Conservation (phyloP, 108 stramenopile genomes). For the Nitzschia sp. region DNA sequence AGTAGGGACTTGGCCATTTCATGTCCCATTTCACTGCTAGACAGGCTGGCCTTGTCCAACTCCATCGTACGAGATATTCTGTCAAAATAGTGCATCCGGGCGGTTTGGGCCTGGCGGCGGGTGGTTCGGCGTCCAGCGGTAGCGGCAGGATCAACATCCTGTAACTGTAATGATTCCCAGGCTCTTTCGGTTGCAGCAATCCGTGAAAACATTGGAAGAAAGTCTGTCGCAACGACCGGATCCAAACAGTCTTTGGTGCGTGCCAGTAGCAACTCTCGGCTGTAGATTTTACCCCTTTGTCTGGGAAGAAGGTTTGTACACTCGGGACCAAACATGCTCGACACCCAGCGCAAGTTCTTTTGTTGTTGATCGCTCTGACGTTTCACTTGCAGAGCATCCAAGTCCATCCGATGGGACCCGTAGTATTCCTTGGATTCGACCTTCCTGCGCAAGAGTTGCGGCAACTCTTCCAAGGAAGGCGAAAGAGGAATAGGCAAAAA, state of each 20-base stretch:
- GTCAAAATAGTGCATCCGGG: constrained; percentile 29
- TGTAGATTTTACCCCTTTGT: background rate
- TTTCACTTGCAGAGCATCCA: background rate
- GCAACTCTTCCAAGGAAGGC: constrained; percentile 8
- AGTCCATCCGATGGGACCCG: background rate
- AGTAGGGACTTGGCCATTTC: constrained; percentile 1
- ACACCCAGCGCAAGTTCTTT: background rate
- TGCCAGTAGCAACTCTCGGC: background rate
- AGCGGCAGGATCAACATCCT: background rate
- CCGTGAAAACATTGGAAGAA: constrained; percentile 17
- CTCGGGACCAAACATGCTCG: background rate
- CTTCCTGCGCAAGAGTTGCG: constrained; percentile 13
- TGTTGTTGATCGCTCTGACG: background rate
- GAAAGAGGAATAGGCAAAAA: constrained; percentile 17
- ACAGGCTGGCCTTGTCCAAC: constrained; percentile 13
- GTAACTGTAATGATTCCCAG: background rate
- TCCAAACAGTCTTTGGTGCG: constrained; percentile 14
- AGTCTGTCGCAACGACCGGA: background rate
- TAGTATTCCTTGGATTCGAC: background rate
- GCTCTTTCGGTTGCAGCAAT: constrained; percentile 7
- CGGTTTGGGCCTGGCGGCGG: background rate
- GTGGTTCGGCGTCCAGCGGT: constrained; percentile 3
- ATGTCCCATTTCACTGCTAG: constrained; percentile 18
- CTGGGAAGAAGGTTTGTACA: background rate
- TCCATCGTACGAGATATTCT: constrained; percentile 15